These are phyloP conservation scores for Torulaspora quercuum DNA, from an alignment of 805 yeast species.

Conservation along the genomic window DNA sequence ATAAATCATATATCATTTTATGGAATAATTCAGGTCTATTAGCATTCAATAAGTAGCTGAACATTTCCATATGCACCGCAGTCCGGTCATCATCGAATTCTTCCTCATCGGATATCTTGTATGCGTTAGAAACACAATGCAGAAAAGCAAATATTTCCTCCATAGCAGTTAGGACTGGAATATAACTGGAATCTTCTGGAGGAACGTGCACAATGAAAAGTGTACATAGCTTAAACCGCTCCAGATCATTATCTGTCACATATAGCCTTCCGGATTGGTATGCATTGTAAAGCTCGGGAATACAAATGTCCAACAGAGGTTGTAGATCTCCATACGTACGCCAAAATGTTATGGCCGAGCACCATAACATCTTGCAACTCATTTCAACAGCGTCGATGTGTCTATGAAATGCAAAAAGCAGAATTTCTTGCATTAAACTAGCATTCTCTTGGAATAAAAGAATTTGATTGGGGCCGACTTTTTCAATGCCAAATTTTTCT, in stretches of 20 bases:
- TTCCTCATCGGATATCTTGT: conserved; percentile 71
- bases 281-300: conserved; percentile 30
- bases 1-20: conserved; percentile 73
- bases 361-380: conserved; percentile 67
- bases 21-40: conserved; percentile 76
- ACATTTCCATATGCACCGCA: conserved; percentile 70
- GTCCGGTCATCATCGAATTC: conserved; percentile 87
- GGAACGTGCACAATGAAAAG: conserved; percentile 31
- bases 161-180: conserved; percentile 48
- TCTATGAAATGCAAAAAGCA: conserved; percentile 66
- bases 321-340: conserved; percentile 17
- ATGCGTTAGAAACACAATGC: conserved; percentile 60
- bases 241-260: conserved; percentile 27
- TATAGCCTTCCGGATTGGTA: conserved; percentile 26
- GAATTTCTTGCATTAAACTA: conserved; percentile 58
- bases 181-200: conserved; percentile 60
- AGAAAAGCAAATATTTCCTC: conserved; percentile 58
- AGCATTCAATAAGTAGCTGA: conserved; percentile 72
- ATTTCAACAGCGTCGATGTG: conserved; percentile 56
- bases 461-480: conserved; percentile 69
- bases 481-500: conserved; percentile 54
- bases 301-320: conserved; percentile 19
- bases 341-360: conserved; percentile 43
- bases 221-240: conserved; percentile 21
- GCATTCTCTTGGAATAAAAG: conserved; percentile 57